Evolutionary conservation across 2,329 filamentous ascomycete genomes (phyloP).

Genomic region (Periconia digitata): DNA sequence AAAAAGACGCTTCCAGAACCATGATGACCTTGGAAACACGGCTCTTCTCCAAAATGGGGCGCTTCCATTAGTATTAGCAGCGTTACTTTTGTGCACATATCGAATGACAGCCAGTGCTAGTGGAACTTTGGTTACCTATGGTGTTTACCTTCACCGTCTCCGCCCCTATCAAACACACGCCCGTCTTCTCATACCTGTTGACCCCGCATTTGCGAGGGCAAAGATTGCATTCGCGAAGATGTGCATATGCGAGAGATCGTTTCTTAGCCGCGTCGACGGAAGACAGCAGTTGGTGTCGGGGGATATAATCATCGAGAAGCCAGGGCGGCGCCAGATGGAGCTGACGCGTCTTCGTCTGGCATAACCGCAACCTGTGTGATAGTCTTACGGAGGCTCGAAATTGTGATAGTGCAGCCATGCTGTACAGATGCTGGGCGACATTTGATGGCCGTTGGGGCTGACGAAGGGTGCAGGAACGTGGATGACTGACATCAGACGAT

Average conservation of each 20-base stretch:
- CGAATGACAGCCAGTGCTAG: background rate
- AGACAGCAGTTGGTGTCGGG: slow-evolving; percentile 70
- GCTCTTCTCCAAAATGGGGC: slow-evolving; percentile 72
- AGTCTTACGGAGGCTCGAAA: slow-evolving; percentile 16
- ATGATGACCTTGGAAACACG: slow-evolving; percentile 79
- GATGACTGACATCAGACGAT: no score
- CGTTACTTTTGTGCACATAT: background rate
- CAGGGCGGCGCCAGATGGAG: slow-evolving; percentile 64
- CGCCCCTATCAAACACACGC: slow-evolving; percentile 74
- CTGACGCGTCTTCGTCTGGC: slow-evolving; percentile 20
- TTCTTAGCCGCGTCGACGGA: slow-evolving; percentile 72
- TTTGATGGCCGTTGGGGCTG: background rate
- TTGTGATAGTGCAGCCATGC: slow-evolving; percentile 14
- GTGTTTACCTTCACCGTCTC: slow-evolving; percentile 77
- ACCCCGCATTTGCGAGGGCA: slow-evolving; percentile 77
- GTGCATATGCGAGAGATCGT: slow-evolving; percentile 70
- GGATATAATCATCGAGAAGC: slow-evolving; percentile 72
- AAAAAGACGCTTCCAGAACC: slow-evolving; percentile 83
- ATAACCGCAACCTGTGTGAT: background rate
- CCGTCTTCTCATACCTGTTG: slow-evolving; percentile 78
- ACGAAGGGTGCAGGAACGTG: background rate
- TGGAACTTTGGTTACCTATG: slow-evolving; percentile 46
- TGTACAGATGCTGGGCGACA: background rate
- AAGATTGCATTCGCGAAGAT: slow-evolving; percentile 77
- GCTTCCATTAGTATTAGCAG: slow-evolving; percentile 44